phyloP scores from a whole-genome alignment of 768 basidiomycete genomes.

The Mycena maculata region DNA sequence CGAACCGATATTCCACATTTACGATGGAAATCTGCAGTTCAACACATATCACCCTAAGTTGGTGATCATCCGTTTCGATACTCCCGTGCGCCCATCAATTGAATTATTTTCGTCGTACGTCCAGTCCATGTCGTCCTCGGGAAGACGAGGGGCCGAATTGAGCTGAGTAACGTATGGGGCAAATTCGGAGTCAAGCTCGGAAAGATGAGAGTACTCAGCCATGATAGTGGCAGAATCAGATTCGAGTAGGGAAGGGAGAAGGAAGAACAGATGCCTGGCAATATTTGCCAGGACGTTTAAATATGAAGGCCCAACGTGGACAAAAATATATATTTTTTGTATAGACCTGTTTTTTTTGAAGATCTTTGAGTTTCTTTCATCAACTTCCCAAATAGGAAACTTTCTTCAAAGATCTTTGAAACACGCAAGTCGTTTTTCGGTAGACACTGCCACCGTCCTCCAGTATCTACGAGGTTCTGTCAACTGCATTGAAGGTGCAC shows the following conservation, averaged over 20 bases:
- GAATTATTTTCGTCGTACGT: constrained; percentile 1
- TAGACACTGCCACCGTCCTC: background rate
- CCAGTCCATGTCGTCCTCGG: constrained; percentile 1
- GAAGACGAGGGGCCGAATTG: background rate
- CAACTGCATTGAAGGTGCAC: background rate
- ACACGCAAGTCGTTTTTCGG: background rate
- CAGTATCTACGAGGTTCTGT: background rate
- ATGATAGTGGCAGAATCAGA: no score
- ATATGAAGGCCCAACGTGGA: background rate
- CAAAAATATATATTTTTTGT: background rate
- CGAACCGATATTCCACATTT: constrained; percentile 31
- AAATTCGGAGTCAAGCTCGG: constrained; percentile 29
- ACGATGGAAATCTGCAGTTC: constrained; percentile 28
- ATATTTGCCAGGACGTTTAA: no score
- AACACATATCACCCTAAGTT: constrained; percentile 20
- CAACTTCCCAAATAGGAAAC: background rate
- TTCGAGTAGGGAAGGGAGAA: no score
- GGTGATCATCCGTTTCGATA: constrained; percentile 25
- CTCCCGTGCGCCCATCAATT: constrained; percentile 13
- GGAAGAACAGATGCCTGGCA: no score
- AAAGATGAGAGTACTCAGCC: constrained; percentile 29
- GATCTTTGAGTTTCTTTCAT: background rate
- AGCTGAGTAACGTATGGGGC: constrained; percentile 15
- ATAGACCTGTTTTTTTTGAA: background rate
- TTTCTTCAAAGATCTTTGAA: background rate